Evolutionary conservation across 2,329 filamentous ascomycete genomes (phyloP).

Genomic region (Didymella keratinophila): DNA sequence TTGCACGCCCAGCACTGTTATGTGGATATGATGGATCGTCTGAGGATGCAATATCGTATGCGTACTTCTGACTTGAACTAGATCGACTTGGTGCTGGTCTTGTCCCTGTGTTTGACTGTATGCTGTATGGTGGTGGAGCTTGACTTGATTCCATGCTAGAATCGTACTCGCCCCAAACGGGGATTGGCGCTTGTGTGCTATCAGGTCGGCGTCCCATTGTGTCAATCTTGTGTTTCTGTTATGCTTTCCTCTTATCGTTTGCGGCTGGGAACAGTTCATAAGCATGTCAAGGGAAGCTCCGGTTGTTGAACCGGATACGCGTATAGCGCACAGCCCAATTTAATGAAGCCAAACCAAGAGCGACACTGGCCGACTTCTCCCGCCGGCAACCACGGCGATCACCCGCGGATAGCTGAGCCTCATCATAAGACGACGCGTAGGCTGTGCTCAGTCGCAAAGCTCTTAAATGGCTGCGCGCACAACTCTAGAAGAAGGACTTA

Average conservation of each 20-base stretch:
- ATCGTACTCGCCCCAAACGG: conserved; percentile 14
- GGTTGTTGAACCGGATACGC: conserved; percentile 13
- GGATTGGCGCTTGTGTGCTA: conserved; percentile 7
- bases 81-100: conserved; percentile 1
- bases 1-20: background rate
- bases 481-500: background rate
- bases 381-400: background rate
- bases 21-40: background rate
- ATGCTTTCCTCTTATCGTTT: background rate
- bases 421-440: background rate
- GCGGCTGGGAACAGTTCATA: background rate
- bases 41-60: background rate
- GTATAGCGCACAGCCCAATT: conserved; percentile 14
- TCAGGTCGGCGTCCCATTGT: conserved; percentile 5
- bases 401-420: background rate
- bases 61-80: background rate
- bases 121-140: conserved; percentile 13
- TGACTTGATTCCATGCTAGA: background rate
- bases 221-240: background rate
- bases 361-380: background rate
- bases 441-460: background rate
- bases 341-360: conserved; percentile 1
- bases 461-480: background rate
- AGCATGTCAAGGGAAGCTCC: background rate
- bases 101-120: background rate